Evolutionary conservation across 352 stramenopile genomes (phyloP).

Genomic region (Thalassiosira livingstoniorum): DNA sequence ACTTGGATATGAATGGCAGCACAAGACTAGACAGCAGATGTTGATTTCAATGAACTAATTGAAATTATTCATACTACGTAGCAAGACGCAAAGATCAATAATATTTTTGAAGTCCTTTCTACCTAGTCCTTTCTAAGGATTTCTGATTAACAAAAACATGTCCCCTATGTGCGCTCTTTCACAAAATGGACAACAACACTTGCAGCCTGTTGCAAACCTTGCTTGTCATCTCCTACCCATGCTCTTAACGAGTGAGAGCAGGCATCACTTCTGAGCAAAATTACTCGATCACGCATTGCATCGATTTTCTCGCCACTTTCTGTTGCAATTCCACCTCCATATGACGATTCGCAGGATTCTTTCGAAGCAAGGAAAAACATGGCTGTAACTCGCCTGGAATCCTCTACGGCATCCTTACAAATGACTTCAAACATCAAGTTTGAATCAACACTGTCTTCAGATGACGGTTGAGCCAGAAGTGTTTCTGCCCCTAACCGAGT

Average conservation of each 20-base stretch:
- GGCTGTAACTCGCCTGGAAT: slow-evolving; percentile 56
- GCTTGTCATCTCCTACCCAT: slow-evolving; percentile 61
- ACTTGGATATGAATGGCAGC: too few species aligned
- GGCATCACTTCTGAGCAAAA: slow-evolving; percentile 66
- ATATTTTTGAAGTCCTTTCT: too few species aligned
- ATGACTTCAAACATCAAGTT: slow-evolving; percentile 45
- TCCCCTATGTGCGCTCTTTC: too few species aligned
- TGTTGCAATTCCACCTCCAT: slow-evolving; percentile 64
- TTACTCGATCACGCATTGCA: slow-evolving; percentile 63
- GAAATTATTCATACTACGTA: too few species aligned
- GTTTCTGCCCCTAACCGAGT: slow-evolving; percentile 48
- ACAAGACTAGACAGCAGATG: too few species aligned
- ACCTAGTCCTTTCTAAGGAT: too few species aligned
- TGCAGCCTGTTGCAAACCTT: slow-evolving; percentile 42
- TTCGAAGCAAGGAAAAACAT: slow-evolving; percentile 63
- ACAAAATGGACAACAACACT: slow-evolving; percentile 68
- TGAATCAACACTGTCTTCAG: slow-evolving; percentile 34
- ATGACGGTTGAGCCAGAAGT: slow-evolving; percentile 31
- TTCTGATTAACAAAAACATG: too few species aligned
- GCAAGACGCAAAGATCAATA: too few species aligned
- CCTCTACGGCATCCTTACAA: slow-evolving; percentile 37
- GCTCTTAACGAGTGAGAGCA: slow-evolving; percentile 45
- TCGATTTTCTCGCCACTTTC: slow-evolving; percentile 42
- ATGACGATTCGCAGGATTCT: slow-evolving; percentile 46
- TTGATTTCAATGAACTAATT: too few species aligned